Percentiles rank a stretch among this genome's conserved stretches.
These are phyloP conservation scores for Colletotrichum sp. DNA, from an alignment of 2,329 filamentous ascomycete species.

Conservation along the genomic window DNA sequence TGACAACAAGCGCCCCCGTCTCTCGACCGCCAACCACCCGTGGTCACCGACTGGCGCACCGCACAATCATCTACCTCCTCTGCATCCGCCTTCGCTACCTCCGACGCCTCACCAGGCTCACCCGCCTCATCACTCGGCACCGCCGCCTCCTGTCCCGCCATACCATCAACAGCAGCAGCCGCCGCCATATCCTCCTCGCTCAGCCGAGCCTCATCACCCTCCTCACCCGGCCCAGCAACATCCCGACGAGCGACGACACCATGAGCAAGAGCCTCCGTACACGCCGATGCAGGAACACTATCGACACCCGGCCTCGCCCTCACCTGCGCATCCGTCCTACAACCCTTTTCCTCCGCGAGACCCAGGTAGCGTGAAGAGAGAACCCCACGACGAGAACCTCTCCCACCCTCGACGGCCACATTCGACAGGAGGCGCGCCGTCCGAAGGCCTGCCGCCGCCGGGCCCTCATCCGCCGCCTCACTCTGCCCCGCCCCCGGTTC, in stretches of 20 bases:
- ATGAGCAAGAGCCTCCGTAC: slow-evolving; percentile 58
- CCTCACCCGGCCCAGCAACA: slow-evolving; percentile 32
- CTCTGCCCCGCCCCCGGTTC: slow-evolving; percentile 33
- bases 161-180: not conserved
- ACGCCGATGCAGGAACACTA: slow-evolving; percentile 61
- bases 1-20: slow-evolving; percentile 65
- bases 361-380: slow-evolving; percentile 60
- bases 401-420: slow-evolving; percentile 54
- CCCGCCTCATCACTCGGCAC: slow-evolving; percentile 42
- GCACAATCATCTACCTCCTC: slow-evolving; percentile 51
- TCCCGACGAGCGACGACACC: slow-evolving; percentile 58
- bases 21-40: slow-evolving; percentile 44
- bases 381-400: slow-evolving; percentile 53
- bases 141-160: slow-evolving; percentile 38
- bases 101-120: slow-evolving; percentile 35
- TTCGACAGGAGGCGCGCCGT: slow-evolving; percentile 48
- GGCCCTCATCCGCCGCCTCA: slow-evolving; percentile 38
- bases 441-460: slow-evolving; percentile 39
- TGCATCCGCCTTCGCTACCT: slow-evolving; percentile 47
- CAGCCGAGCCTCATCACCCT: slow-evolving; percentile 41
- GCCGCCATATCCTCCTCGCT: slow-evolving; percentile 35
- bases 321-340: slow-evolving; percentile 49
- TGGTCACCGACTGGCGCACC: slow-evolving; percentile 47
- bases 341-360: slow-evolving; percentile 53
- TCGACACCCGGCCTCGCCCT: slow-evolving; percentile 50